A percentile compares a stretch with the other conserved stretches of the same genome.
Evolutionary conservation across 2,329 filamentous ascomycete genomes (phyloP).

Genomic region (Cordyceps pruinosa): DNA sequence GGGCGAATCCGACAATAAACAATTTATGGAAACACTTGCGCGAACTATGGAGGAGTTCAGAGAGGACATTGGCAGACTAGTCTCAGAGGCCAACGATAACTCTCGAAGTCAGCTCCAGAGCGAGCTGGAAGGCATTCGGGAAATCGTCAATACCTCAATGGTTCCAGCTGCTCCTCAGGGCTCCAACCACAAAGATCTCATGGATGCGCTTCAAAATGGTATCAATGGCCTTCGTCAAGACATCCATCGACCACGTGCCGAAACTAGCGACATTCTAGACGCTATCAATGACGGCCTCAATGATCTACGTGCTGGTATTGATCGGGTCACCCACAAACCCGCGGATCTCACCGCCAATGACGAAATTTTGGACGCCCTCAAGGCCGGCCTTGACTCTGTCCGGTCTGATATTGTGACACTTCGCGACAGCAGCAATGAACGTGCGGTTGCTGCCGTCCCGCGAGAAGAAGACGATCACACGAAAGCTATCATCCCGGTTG

Average conservation of each 20-base stretch:
- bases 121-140: constrained; percentile 75
- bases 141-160: constrained; percentile 65
- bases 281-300: constrained; percentile 83
- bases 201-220: constrained; percentile 64
- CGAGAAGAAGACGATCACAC: constrained; percentile 17
- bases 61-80: constrained; percentile 59
- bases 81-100: constrained; percentile 39
- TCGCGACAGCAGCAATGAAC: constrained; percentile 45
- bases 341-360: constrained; percentile 77
- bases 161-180: constrained; percentile 47
- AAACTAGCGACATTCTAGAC: constrained; percentile 83
- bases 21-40: constrained; percentile 64
- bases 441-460: constrained; percentile 39
- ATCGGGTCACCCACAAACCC: constrained; percentile 70
- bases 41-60: constrained; percentile 60
- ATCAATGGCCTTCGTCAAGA: constrained; percentile 71
- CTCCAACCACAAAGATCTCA: constrained; percentile 54
- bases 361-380: constrained; percentile 83
- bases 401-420: constrained; percentile 70
- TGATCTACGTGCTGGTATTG: constrained; percentile 68
- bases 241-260: constrained; percentile 57
- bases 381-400: constrained; percentile 68
- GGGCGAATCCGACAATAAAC: constrained; percentile 65
- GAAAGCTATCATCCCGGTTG: constrained; percentile 31
- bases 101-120: constrained; percentile 67